Evolutionary conservation across 441 rosid genomes (phyloP), one percentile per base, ranked within the genome.

Genomic region (Adansonia gregorii): DNA sequence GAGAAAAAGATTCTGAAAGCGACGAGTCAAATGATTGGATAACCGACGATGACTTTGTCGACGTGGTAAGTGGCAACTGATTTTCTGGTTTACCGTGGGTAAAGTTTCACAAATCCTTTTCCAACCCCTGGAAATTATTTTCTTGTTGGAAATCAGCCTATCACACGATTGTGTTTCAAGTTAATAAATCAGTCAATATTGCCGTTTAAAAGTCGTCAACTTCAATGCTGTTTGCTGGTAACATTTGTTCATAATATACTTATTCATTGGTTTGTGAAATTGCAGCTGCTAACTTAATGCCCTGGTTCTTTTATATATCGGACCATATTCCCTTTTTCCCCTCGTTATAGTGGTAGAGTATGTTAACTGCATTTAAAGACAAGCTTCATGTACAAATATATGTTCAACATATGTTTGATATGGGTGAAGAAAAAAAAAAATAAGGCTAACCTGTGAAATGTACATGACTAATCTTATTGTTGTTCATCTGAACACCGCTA

Each of bases 1-100:
- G 79, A 46, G 88, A 85, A 24, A 85, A 84, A 79, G 89, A 89
- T 67, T 89, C 91, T 0, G 94, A 88, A 86, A 90, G 86, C 31
- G 87, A 89, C 72, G 90, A 89, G 76, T 89, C 88, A 20, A 86
- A 75, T 67, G 97, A 88, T 19, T 92, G 94, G 94, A 83, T 84
- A 77, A 86, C 86, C 3, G 82, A 87, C 31, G 91, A 86, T 31
- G 94, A 88, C 72, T 92, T 79, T 20, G 94, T 78, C 10, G 89
- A 92, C 77, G 89, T 82, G 82, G 66, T 41, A 35, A 73, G 41
- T 8, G 78, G 61, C 49, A 49, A 72, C 43, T 75, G 46, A 77
- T 60, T 27, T 35, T 31, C 78, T 45, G 45, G 83, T 81, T 78
- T 48, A 67, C 24, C 80, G 35, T 27, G 80, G 2, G 35, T 27